These are phyloP conservation scores for Streptanthus diversifolius DNA, from an alignment of 345 rosid genomes.

Conservation along the genomic window DNA sequence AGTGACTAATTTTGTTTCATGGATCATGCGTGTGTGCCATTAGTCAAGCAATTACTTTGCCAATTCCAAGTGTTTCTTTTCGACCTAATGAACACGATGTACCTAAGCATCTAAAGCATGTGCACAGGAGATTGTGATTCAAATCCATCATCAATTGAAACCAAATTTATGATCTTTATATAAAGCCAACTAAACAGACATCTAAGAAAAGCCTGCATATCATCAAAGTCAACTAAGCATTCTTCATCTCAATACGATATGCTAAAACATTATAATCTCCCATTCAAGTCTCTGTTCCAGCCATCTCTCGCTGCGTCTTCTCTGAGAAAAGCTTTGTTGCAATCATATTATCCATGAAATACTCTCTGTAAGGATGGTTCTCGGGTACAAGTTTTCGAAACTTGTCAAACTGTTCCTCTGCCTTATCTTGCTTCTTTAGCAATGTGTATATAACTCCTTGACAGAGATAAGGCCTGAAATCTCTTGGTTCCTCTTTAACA, in stretches of 20 bases:
- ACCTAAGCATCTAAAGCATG: background rate
- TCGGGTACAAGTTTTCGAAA: constrained; percentile 75
- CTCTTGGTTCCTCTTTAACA: constrained; percentile 77
- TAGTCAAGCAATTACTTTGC: background rate
- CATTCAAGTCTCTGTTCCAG: constrained; percentile 35
- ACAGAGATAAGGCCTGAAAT: constrained; percentile 86
- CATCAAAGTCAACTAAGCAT: constrained; percentile 4
- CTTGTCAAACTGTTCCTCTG: constrained; percentile 76
- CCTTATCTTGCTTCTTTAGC: constrained; percentile 73
- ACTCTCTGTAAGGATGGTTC: constrained; percentile 84
- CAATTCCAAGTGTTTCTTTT: background rate
- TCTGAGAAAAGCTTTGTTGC: constrained; percentile 61
- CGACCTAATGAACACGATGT: background rate
- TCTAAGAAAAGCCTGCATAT: background rate
- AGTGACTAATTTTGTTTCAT: background rate
- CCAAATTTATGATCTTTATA: constrained; percentile 1
- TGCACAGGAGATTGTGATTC: background rate
- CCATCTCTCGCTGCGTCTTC: constrained; percentile 50
- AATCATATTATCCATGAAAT: constrained; percentile 67
- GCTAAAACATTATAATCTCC: background rate
- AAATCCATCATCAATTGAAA: constrained; percentile 1
- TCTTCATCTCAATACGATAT: background rate
- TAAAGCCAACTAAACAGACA: constrained; percentile 11
- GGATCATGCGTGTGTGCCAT: background rate
- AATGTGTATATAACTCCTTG: constrained; percentile 78